Evolutionary conservation across 768 basidiomycete genomes (phyloP).

Genomic region (Tylopilus subfusipes): DNA sequence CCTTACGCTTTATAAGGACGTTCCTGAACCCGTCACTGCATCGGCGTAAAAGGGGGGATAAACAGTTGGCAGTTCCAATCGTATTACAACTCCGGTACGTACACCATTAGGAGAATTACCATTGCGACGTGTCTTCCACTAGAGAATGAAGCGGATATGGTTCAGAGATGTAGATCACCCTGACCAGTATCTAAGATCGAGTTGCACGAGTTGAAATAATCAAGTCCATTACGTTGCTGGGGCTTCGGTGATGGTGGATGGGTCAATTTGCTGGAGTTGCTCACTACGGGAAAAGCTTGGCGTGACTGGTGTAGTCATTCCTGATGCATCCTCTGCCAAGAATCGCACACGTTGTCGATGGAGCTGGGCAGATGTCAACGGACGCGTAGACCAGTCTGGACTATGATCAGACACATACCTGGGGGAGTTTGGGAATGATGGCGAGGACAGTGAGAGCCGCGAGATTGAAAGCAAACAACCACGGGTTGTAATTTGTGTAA

Average conservation of each 20-base stretch:
- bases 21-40: background rate
- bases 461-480: slow-evolving; percentile 89
- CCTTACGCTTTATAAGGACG: slow-evolving; percentile 27
- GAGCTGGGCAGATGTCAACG: slow-evolving; percentile 44
- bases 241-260: slow-evolving; percentile 45
- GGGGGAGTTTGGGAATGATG: slow-evolving; percentile 93
- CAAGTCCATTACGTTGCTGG: slow-evolving; percentile 28
- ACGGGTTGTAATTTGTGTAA: slow-evolving; percentile 95
- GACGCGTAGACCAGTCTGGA: slow-evolving; percentile 7
- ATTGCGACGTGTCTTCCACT: slow-evolving; percentile 17
- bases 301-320: slow-evolving; percentile 62
- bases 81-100: slow-evolving; percentile 30
- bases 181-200: slow-evolving; percentile 17
- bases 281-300: slow-evolving; percentile 57
- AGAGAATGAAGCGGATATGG: slow-evolving; percentile 13
- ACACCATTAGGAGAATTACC: slow-evolving; percentile 33
- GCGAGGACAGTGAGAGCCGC: slow-evolving; percentile 71
- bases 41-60: slow-evolving; percentile 13
- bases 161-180: slow-evolving; percentile 11
- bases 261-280: slow-evolving; percentile 23
- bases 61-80: slow-evolving; percentile 15
- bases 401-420: slow-evolving; percentile 45
- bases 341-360: slow-evolving; percentile 83
- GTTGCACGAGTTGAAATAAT: slow-evolving; percentile 6
- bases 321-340: slow-evolving; percentile 61